Evolutionary conservation across 73 alveolate species (phyloP).

Genomic region (Paramecium tetraurelia): DNA sequence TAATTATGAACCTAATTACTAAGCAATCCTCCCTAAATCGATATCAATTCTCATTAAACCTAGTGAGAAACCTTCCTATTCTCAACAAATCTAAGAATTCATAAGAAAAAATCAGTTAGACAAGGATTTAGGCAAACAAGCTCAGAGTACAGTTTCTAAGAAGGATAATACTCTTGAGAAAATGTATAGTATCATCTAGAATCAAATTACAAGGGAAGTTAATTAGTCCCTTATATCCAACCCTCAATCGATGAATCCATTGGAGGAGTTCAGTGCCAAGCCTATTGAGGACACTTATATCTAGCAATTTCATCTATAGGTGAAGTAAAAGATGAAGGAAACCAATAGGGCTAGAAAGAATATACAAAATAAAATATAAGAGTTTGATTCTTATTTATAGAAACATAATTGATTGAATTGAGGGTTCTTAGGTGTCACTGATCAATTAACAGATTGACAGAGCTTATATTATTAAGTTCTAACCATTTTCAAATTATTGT

Average conservation of each 20-base stretch:
- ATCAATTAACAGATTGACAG: neutral
- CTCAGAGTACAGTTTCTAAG: neutral
- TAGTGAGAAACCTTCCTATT: neutral
- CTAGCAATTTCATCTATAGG: neutral
- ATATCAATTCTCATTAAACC: neutral
- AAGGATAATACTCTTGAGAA: conserved; percentile 15
- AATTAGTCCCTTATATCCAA: neutral
- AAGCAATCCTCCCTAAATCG: neutral
- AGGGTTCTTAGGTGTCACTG: neutral
- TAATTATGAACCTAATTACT: conserved; percentile 8
- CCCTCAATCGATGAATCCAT: conserved; percentile 18
- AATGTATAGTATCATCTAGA: conserved; percentile 7
- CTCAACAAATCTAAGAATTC: neutral
- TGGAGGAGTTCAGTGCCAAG: conserved; percentile 22
- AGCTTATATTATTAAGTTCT: neutral
- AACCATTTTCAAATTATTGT: neutral
- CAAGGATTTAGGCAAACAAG: neutral
- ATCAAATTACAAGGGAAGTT: conserved; percentile 11
- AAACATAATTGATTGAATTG: neutral
- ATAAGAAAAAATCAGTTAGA: neutral
- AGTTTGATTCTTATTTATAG: neutral
- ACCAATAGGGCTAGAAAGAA: neutral
- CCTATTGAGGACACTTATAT: neutral
- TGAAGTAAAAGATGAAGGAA: conserved; percentile 18
- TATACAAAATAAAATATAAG: conserved; percentile 2